phyloP scores from a whole-genome alignment of 2,329 filamentous ascomycete species.

The Ascochyta koolunga region DNA sequence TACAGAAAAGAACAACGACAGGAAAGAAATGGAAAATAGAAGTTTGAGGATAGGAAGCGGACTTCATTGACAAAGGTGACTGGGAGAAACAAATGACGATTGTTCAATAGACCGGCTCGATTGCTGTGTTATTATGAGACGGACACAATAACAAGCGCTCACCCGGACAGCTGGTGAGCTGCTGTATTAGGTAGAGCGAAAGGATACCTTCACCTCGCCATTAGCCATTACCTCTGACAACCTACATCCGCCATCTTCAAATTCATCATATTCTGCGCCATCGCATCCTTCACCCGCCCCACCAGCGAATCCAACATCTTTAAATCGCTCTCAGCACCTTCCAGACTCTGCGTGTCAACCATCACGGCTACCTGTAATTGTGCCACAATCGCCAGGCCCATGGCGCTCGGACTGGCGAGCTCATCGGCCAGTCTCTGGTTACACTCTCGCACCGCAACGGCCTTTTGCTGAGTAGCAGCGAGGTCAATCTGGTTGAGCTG shows the following conservation, averaged over 20 bases:
- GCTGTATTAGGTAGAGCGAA: not conserved
- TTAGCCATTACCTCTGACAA: not conserved
- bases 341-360: constrained; percentile 18
- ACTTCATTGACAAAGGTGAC: not conserved
- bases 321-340: constrained; percentile 8
- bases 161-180: not conserved
- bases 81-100: not conserved
- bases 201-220: not conserved
- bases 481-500: constrained; percentile 12
- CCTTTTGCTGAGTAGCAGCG: constrained; percentile 21
- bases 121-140: not conserved
- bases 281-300: constrained; percentile 21
- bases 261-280: constrained; percentile 27
- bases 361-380: constrained; percentile 25
- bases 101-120: not conserved
- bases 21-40: not conserved
- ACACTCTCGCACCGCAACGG: constrained; percentile 25
- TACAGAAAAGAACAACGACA: not conserved
- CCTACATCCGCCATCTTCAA: constrained; percentile 7
- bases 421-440: constrained; percentile 28
- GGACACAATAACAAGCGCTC: not conserved
- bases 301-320: constrained; percentile 20
- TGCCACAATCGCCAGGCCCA: constrained; percentile 22
- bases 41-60: not conserved
- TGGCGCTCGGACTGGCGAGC: constrained; percentile 21